These are phyloP conservation scores for Mollisiaceae sp. DNA, from an alignment of 2,329 filamentous ascomycete genomes.

Conservation along the genomic window DNA sequence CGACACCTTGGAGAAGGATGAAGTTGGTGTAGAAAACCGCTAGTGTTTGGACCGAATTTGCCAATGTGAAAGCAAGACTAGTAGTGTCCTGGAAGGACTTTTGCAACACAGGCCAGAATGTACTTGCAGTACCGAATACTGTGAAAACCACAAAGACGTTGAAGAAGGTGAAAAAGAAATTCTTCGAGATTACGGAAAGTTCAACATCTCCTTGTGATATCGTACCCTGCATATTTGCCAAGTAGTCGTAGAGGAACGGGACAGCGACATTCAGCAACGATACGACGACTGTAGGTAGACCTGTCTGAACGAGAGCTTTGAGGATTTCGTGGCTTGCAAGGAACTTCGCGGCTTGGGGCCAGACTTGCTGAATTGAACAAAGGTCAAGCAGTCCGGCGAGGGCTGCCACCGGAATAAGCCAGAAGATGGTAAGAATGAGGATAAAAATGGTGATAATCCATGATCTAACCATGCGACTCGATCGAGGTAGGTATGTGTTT, in stretches of 20 bases:
- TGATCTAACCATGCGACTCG: constrained; percentile 73
- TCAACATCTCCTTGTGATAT: constrained; percentile 94
- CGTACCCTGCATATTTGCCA: constrained; percentile 91
- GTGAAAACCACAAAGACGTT: constrained; percentile 98
- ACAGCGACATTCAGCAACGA: constrained; percentile 89
- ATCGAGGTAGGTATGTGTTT: constrained; percentile 84
- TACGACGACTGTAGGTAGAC: constrained; percentile 82
- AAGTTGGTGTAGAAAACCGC: constrained; percentile 91
- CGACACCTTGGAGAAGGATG: constrained; percentile 92
- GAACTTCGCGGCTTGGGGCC: constrained; percentile 70
- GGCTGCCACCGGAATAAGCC: constrained; percentile 81
- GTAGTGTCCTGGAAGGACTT: constrained; percentile 80
- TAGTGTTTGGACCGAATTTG: constrained; percentile 74
- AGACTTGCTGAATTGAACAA: constrained; percentile 76
- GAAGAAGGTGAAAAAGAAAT: constrained; percentile 99
- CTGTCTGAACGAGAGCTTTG: constrained; percentile 81
- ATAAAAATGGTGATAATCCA: constrained; percentile 89
- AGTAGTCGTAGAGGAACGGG: constrained; percentile 92
- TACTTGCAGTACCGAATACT: constrained; percentile 78
- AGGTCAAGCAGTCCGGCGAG: constrained; percentile 81
- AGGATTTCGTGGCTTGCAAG: constrained; percentile 73
- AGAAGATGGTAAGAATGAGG: constrained; percentile 81
- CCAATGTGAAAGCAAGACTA: constrained; percentile 76
- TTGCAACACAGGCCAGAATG: constrained; percentile 73
- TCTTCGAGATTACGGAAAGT: constrained; percentile 94